Percentiles rank a stretch among this genome's conserved stretches.
phyloP scores from a whole-genome alignment of 768 basidiomycete genomes.

The Hypholoma sublateritium region DNA sequence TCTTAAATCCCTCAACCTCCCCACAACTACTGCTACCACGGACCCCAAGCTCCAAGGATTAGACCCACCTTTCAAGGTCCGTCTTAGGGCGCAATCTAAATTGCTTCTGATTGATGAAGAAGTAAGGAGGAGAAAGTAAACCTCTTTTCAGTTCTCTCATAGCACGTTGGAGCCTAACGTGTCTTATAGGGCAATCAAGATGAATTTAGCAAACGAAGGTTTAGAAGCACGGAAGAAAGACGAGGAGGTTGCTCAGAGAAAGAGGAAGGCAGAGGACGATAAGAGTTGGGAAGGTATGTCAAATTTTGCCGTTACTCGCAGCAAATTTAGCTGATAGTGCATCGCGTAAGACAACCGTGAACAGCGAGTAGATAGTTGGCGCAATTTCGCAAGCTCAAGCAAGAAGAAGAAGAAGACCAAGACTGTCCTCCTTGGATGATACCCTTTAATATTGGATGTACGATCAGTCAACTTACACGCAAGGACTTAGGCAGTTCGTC shows the following conservation, averaged over 20 bases:
- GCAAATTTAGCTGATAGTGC: not conserved
- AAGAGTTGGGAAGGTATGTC: constrained; percentile 82
- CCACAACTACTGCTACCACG: constrained; percentile 55
- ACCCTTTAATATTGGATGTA: constrained; percentile 8
- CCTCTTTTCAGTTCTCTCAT: constrained; percentile 7
- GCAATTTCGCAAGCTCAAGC: constrained; percentile 60
- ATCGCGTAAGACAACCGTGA: constrained; percentile 64
- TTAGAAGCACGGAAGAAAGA: constrained; percentile 93
- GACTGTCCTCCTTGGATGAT: constrained; percentile 62
- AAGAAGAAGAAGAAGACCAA: constrained; percentile 89
- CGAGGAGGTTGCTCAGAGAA: constrained; percentile 72
- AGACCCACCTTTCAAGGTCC: constrained; percentile 64
- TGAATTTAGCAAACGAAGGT: constrained; percentile 90
- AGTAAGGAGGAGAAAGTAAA: constrained; percentile 78
- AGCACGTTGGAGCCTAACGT: not conserved
- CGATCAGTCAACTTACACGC: constrained; percentile 8
- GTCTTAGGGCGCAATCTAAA: constrained; percentile 72
- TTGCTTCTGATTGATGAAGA: constrained; percentile 91
- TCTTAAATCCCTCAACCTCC: constrained; percentile 63
- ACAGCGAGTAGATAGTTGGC: constrained; percentile 83
- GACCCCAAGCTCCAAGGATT: constrained; percentile 58
- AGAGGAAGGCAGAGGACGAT: constrained; percentile 89
- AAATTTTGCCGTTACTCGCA: not conserved
- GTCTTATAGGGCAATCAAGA: constrained; percentile 70
- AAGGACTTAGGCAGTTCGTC: constrained; percentile 3